Conservation (phyloP, 768 basidiomycete genomes). For the Lentinula aciculospora region DNA sequence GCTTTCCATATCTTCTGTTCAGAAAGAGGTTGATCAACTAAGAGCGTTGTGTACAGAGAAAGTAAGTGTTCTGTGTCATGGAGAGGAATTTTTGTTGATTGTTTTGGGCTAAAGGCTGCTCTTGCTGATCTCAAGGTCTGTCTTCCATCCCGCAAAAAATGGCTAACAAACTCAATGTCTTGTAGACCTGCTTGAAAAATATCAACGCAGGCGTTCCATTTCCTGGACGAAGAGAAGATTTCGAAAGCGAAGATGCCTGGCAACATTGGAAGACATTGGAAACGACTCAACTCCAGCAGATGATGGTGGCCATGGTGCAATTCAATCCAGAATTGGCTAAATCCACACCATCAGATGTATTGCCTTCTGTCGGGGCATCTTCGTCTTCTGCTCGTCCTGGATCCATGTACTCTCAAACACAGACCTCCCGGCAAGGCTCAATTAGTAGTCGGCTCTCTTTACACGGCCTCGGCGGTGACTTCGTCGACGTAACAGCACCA, state of each 20-base stretch:
- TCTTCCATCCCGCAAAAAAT: neutral
- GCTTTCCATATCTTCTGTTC: slow-evolving; percentile 58
- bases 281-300: slow-evolving; percentile 78
- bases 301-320: slow-evolving; percentile 83
- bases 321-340: slow-evolving; percentile 84
- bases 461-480: slow-evolving; percentile 24
- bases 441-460: slow-evolving; percentile 66
- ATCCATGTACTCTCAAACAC: slow-evolving; percentile 45
- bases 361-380: slow-evolving; percentile 38
- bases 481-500: slow-evolving; percentile 25
- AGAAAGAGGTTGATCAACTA: slow-evolving; percentile 68
- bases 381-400: slow-evolving; percentile 44
- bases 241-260: slow-evolving; percentile 78
- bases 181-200: slow-evolving; percentile 84
- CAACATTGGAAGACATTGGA: slow-evolving; percentile 79
- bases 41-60: slow-evolving; percentile 69
- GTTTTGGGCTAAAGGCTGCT: slow-evolving; percentile 54
- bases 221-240: slow-evolving; percentile 84
- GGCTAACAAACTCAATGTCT: slow-evolving; percentile 9
- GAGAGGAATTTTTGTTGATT: slow-evolving; percentile 1
- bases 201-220: slow-evolving; percentile 80
- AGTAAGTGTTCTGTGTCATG: slow-evolving; percentile 28
- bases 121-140: slow-evolving; percentile 80
- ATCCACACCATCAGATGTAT: slow-evolving; percentile 56
- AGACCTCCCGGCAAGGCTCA: slow-evolving; percentile 50